A percentile compares a stretch with the other conserved stretches of the same genome.
Conservation (phyloP, 2,329 filamentous ascomycete genomes). For the Ophiocordyceps camponoti-floridani region DNA sequence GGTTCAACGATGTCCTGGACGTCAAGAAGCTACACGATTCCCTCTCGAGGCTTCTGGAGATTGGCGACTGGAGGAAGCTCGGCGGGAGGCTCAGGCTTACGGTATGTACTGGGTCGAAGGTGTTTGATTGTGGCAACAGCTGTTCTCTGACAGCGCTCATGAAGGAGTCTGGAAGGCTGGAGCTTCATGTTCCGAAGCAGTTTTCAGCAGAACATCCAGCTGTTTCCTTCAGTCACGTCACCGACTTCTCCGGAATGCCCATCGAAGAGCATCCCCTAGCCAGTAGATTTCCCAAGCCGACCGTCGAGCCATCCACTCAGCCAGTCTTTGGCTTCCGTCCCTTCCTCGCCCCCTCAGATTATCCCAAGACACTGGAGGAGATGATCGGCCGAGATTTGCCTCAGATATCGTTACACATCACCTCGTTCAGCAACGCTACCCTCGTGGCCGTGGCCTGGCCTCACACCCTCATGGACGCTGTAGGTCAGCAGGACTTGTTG, state of each 20-base stretch:
- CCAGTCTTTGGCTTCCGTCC: conserved; percentile 4
- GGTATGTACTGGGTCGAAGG: background rate
- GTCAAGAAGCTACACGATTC: conserved; percentile 16
- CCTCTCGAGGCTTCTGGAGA: conserved; percentile 19
- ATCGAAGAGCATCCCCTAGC: conserved; percentile 23
- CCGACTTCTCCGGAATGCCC: conserved; percentile 10
- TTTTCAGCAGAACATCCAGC: conserved; percentile 17
- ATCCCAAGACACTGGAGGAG: conserved; percentile 16
- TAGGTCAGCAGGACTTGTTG: conserved; percentile 22
- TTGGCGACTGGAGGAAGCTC: conserved; percentile 26
- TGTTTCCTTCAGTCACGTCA: conserved; percentile 19
- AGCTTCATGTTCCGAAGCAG: conserved; percentile 13
- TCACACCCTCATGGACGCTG: conserved; percentile 28
- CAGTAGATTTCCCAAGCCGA: conserved; percentile 14
- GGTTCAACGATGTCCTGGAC: conserved; percentile 29
- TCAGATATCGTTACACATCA: conserved; percentile 27
- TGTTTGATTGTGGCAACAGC: background rate
- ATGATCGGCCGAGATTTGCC: conserved; percentile 23
- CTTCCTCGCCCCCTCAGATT: conserved; percentile 3
- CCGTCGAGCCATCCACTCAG: conserved; percentile 5
- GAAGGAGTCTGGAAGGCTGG: conserved; percentile 8
- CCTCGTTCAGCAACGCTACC: conserved; percentile 29
- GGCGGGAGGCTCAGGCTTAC: conserved; percentile 20
- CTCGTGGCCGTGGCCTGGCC: conserved; percentile 26
- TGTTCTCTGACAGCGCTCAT: background rate